These are phyloP conservation scores for Babesia bigemina DNA, from an alignment of 169 alveolate species.

Conservation along the genomic window DNA sequence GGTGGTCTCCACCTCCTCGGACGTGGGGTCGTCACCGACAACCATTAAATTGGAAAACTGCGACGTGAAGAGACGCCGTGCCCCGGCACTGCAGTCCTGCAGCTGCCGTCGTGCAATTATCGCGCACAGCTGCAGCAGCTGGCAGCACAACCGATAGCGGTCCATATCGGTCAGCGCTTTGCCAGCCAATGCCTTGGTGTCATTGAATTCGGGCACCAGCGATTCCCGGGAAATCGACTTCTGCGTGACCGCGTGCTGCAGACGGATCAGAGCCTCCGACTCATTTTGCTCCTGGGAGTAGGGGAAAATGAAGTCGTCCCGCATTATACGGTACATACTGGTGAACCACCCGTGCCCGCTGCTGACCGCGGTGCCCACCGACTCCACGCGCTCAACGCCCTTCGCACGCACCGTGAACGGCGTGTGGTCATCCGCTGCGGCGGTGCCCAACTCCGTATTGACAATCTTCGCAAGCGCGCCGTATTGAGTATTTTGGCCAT, in stretches of 20 bases:
- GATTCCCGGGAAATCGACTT: conserved; percentile 4
- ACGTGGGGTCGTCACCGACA: conserved; percentile 6
- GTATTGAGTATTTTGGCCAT: neutral
- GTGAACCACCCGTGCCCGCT: conserved; percentile 4
- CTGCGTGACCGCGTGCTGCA: conserved; percentile 1
- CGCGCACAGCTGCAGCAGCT: conserved; percentile 1
- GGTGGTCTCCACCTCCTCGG: conserved; percentile 9
- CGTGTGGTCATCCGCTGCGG: neutral
- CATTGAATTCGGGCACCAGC: neutral
- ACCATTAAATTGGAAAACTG: neutral
- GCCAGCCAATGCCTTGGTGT: neutral
- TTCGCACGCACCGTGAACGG: neutral
- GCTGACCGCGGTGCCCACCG: neutral
- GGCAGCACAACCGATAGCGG: conserved; percentile 7
- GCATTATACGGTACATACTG: neutral
- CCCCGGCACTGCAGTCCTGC: conserved; percentile 12
- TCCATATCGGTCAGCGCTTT: conserved; percentile 4
- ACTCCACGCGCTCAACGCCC: conserved; percentile 8
- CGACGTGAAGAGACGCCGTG: neutral
- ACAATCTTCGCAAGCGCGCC: conserved; percentile 4
- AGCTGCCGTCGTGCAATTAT: conserved; percentile 20
- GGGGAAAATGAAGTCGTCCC: conserved; percentile 18
- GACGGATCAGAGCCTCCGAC: neutral
- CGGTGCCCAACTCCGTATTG: neutral
- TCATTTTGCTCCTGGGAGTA: conserved; percentile 1